phyloP scores from a whole-genome alignment of 1,284 basidiomycete genomes.

The Cutaneotrichosporon arboriforme region DNA sequence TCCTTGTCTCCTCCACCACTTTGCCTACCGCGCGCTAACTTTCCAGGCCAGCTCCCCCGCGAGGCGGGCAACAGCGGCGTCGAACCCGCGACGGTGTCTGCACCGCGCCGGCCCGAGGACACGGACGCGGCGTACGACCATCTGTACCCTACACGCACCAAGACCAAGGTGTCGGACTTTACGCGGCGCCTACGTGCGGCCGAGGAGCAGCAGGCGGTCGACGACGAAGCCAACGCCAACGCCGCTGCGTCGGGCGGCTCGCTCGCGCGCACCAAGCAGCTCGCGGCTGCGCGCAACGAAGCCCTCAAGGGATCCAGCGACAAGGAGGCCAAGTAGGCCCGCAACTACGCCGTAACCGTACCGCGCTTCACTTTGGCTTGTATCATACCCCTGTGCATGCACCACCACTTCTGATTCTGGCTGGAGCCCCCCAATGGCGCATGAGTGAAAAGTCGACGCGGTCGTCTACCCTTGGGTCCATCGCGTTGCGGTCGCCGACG shows the following conservation, averaged over 20 bases:
- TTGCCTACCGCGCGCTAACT: neutral
- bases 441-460: too few relatives aligned
- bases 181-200: constrained; percentile 42
- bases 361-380: too few relatives aligned
- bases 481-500: too few relatives aligned
- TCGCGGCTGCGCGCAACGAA: too few relatives aligned
- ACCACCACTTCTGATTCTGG: too few relatives aligned
- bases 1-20: neutral
- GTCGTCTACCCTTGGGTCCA: too few relatives aligned
- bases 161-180: constrained; percentile 42
- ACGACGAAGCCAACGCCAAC: constrained; percentile 26
- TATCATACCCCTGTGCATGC: too few relatives aligned
- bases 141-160: constrained; percentile 21
- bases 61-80: neutral
- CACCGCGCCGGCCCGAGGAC: constrained; percentile 1
- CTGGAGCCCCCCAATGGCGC: too few relatives aligned
- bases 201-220: constrained; percentile 37
- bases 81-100: constrained; percentile 9
- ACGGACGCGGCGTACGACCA: constrained; percentile 16
- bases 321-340: too few relatives aligned
- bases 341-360: too few relatives aligned
- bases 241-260: neutral
- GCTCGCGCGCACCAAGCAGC: too few relatives aligned
- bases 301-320: too few relatives aligned
- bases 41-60: constrained; percentile 4